Evolutionary conservation across 768 basidiomycete genomes (phyloP).

Genomic region (Peribolospora baueri): DNA sequence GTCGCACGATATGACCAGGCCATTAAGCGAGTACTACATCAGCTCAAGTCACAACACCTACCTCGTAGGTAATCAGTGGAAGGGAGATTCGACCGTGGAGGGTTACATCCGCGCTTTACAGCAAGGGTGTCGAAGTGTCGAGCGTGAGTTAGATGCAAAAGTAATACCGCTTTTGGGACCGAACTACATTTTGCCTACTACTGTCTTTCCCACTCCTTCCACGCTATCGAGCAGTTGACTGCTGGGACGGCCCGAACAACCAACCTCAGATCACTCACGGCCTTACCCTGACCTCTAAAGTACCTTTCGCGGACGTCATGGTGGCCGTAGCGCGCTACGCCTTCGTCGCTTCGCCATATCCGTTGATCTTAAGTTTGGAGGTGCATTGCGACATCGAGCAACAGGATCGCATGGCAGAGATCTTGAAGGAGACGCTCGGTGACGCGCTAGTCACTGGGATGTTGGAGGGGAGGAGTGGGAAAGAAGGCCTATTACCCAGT

Average conservation of each 20-base stretch:
- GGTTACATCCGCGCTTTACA: slow-evolving; percentile 78
- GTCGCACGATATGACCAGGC: slow-evolving; percentile 67
- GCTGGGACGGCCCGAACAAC: slow-evolving; percentile 53
- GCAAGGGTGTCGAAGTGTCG: slow-evolving; percentile 77
- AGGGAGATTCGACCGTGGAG: slow-evolving; percentile 66
- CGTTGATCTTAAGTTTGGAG: slow-evolving; percentile 79
- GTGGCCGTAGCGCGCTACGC: slow-evolving; percentile 67
- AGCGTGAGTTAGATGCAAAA: slow-evolving; percentile 31
- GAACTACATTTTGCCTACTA: too few relatives aligned
- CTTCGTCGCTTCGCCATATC: slow-evolving; percentile 72
- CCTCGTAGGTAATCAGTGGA: slow-evolving; percentile 49
- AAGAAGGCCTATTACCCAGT: slow-evolving; percentile 34
- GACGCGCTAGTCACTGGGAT: slow-evolving; percentile 28
- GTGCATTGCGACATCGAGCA: slow-evolving; percentile 57
- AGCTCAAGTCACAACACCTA: slow-evolving; percentile 86
- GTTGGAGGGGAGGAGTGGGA: slow-evolving; percentile 23
- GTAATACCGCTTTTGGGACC: neutral
- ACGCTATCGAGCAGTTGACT: slow-evolving; percentile 42
- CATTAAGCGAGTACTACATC: slow-evolving; percentile 66
- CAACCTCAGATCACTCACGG: slow-evolving; percentile 65
- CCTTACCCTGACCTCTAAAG: slow-evolving; percentile 61
- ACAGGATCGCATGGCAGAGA: slow-evolving; percentile 51
- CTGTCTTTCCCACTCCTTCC: neutral
- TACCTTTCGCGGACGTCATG: slow-evolving; percentile 56
- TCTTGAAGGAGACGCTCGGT: slow-evolving; percentile 43